A percentile compares a stretch with the other conserved stretches of the same genome.
Conservation (phyloP, 495 filamentous ascomycete species). For the Tuber microsphaerosporum region DNA sequence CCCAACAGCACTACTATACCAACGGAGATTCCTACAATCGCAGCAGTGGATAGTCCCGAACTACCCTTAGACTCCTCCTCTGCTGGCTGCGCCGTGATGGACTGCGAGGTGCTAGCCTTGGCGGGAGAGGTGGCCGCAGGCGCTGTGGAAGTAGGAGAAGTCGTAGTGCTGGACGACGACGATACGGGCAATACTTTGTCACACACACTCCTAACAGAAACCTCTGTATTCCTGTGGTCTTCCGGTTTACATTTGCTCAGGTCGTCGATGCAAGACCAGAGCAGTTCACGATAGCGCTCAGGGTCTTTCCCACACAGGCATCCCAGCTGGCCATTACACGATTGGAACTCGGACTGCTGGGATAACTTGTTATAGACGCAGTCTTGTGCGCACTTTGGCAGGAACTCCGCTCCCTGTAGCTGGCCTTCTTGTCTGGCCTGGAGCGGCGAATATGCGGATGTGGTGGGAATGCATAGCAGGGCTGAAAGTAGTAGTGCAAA, state of each 20-base stretch:
- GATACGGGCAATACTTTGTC: background rate
- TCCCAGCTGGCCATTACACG: background rate
- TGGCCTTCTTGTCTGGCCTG: constrained; percentile 10
- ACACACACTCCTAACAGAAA: constrained; percentile 16
- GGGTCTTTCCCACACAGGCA: constrained; percentile 20
- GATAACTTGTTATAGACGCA: constrained; percentile 16
- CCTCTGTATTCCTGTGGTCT: constrained; percentile 8
- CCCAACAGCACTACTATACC: constrained; percentile 18
- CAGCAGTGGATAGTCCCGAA: constrained; percentile 11
- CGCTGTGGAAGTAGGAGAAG: background rate
- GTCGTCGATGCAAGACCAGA: constrained; percentile 28
- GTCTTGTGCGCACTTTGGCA: constrained; percentile 23
- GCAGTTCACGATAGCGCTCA: constrained; percentile 8
- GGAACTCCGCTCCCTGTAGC: constrained; percentile 12
- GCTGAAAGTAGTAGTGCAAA: background rate
- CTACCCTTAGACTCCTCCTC: constrained; percentile 3
- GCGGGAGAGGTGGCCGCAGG: constrained; percentile 2
- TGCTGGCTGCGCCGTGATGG: background rate
- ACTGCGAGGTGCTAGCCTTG: background rate
- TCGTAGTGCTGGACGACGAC: background rate
- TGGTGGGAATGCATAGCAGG: background rate
- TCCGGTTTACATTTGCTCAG: background rate
- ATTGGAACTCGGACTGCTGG: background rate
- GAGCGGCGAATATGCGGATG: background rate
- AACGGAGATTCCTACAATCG: constrained; percentile 27